Evolutionary conservation across 1,139 yeast species (phyloP), one percentile per base, ranked within the genome.

Genomic region (Zygosaccharomyces sapae): DNA sequence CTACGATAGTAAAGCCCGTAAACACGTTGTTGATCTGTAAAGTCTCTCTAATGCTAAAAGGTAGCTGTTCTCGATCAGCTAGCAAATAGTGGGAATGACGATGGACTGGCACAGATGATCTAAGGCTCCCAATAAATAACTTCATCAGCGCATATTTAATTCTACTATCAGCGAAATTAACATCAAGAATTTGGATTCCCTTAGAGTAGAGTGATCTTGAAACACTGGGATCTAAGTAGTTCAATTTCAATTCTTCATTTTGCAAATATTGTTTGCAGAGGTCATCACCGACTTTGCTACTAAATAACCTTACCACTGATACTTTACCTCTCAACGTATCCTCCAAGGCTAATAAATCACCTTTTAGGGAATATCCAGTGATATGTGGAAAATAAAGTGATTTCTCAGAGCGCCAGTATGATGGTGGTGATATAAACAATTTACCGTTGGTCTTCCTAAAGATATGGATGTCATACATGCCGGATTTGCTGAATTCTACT

Each of bases 311-410:
- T 4, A 66, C 53, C 16, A 66, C 54, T 31, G 61, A 62, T 3
- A 58, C 47, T 70, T 63, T 68, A 55, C 54, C 68, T 41, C 45
- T 55, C 46, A 65, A 40, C 10, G 24, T 37, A 30, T 57, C 59
- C 50, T 76, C 79, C 41, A 75, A 63, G 13, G 73, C 60, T 27
- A 71, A 68, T 25, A 68, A 63, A n/a, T 69, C 65, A 4, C 70
- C 70, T 0, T 55, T 61, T 38, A 92, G 64, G 1, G 83, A 75
- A 22, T 73, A 74, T 0, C 86, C 95, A 27, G 70, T 66, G 51
- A 92, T 73, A 60, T 89, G 89, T n/a, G 97, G 96, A 69, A 92
- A 87, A 62, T 79, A 92, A 46, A 81, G 70, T 0, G 97, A 75
- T 59, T 79, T 83, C n/a, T 86, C 94, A 7, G 73, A 69, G 51